Conservation (phyloP, 2,329 filamentous ascomycete genomes). For the Colletotrichum truncatum region DNA sequence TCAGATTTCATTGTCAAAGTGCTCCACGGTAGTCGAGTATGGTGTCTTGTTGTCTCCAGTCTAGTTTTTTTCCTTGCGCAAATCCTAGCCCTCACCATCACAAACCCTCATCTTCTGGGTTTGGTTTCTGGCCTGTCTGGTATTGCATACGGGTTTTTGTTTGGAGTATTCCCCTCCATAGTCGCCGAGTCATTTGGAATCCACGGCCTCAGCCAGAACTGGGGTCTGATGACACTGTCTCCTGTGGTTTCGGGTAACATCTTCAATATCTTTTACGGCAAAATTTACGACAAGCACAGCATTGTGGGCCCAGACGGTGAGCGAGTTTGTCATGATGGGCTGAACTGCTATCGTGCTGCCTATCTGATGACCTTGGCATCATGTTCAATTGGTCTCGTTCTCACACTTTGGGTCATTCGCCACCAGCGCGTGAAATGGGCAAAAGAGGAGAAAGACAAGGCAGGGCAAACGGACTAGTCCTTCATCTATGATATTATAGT, state of each 20-base stretch:
- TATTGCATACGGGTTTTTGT: slow-evolving; percentile 90
- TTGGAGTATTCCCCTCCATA: slow-evolving; percentile 92
- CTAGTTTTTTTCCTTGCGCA: slow-evolving; percentile 83
- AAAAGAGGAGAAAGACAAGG: slow-evolving; percentile 46
- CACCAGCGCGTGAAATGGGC: slow-evolving; percentile 57
- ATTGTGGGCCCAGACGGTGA: slow-evolving; percentile 74
- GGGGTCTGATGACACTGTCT: slow-evolving; percentile 93
- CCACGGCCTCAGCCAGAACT: slow-evolving; percentile 89
- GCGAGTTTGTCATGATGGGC: slow-evolving; percentile 78
- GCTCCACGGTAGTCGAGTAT: slow-evolving; percentile 82
- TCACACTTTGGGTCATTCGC: slow-evolving; percentile 77
- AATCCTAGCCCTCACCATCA: slow-evolving; percentile 76
- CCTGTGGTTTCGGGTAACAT: slow-evolving; percentile 89
- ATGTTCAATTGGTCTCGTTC: slow-evolving; percentile 72
- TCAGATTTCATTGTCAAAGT: slow-evolving; percentile 90
- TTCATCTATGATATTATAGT: neutral
- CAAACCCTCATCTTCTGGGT: slow-evolving; percentile 80
- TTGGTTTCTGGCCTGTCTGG: slow-evolving; percentile 86
- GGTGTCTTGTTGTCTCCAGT: slow-evolving; percentile 86
- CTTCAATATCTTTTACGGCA: slow-evolving; percentile 92
- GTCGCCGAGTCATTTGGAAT: slow-evolving; percentile 92
- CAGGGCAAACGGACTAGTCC: slow-evolving; percentile 47
- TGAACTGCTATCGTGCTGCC: slow-evolving; percentile 82
- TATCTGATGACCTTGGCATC: slow-evolving; percentile 82
- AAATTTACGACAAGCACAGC: slow-evolving; percentile 84